A percentile compares a stretch with the other conserved stretches of the same genome.
phyloP scores from a whole-genome alignment of 352 stramenopile genomes.

The Pythium phragmitis region DNA sequence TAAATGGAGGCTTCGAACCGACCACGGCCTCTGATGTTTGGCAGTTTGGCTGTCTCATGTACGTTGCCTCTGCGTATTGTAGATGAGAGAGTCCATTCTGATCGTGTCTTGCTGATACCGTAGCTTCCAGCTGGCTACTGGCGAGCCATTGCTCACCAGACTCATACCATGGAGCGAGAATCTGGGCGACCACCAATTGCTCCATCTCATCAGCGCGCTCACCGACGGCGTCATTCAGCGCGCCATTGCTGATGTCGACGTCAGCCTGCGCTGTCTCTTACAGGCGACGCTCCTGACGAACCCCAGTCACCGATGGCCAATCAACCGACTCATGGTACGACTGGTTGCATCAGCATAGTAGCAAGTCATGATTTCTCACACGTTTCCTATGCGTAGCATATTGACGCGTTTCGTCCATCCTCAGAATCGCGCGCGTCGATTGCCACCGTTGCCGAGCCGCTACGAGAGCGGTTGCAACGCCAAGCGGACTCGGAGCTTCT shows the following conservation, averaged over 20 bases:
- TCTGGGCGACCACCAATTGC: conserved; percentile 35
- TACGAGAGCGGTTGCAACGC: conserved; percentile 31
- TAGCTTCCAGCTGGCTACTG: conserved; percentile 56
- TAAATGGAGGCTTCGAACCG: conserved; percentile 38
- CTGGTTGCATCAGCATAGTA: not conserved
- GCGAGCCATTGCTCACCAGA: conserved; percentile 37
- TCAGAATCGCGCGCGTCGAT: conserved; percentile 1
- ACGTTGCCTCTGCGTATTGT: conserved; percentile 14
- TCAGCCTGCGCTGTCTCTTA: conserved; percentile 40
- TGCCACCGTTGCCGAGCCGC: conserved; percentile 17
- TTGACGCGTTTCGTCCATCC: conserved; percentile 9
- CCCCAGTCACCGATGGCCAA: conserved; percentile 46
- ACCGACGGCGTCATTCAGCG: conserved; percentile 45
- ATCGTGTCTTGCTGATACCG: not conserved
- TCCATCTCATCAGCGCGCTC: conserved; percentile 59
- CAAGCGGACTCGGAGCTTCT: conserved; percentile 33
- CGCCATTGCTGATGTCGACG: conserved; percentile 32
- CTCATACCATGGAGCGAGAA: conserved; percentile 48
- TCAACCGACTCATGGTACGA: conserved; percentile 22
- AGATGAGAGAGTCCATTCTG: not conserved
- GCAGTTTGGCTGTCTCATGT: conserved; percentile 78
- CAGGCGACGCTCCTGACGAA: conserved; percentile 45
- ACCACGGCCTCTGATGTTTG: conserved; percentile 61
- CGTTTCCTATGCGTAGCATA: conserved; percentile 10
- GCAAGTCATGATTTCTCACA: not conserved